A percentile compares a stretch with the other conserved stretches of the same genome.
These are phyloP conservation scores for Arthrobotrys conoides DNA, from an alignment of 2,329 filamentous ascomycete species.

Conservation along the genomic window DNA sequence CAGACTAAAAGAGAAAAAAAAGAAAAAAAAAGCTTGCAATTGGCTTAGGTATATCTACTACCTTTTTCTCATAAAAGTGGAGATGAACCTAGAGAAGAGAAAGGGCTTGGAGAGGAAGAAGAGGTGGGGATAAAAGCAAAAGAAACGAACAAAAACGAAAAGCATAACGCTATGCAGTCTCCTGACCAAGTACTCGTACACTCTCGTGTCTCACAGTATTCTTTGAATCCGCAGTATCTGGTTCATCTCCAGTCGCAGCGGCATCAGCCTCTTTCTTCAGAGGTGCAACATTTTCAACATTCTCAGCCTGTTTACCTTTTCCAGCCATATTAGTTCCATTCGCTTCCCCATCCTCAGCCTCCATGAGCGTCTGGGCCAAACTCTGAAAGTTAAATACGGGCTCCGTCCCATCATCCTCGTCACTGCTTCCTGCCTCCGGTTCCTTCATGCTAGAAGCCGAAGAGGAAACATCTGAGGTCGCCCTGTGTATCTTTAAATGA, in stretches of 20 bases:
- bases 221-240: slow-evolving; percentile 52
- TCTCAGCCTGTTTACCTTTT: slow-evolving; percentile 66
- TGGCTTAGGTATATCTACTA: slow-evolving; percentile 16
- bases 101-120: slow-evolving; percentile 3
- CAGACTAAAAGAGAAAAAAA: neutral
- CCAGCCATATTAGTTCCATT: slow-evolving; percentile 38
- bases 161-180: slow-evolving; percentile 56
- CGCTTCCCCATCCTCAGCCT: slow-evolving; percentile 70
- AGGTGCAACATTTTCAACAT: slow-evolving; percentile 59
- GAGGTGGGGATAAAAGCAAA: neutral
- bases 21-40: slow-evolving; percentile 6
- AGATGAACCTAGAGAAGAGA: slow-evolving; percentile 5
- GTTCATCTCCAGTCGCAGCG: slow-evolving; percentile 12
- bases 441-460: slow-evolving; percentile 60
- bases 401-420: slow-evolving; percentile 70
- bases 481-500: slow-evolving; percentile 54
- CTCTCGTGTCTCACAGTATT: slow-evolving; percentile 35
- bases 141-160: slow-evolving; percentile 7
- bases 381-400: slow-evolving; percentile 93
- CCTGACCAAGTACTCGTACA: slow-evolving; percentile 54
- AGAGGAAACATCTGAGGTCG: slow-evolving; percentile 56
- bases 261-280: slow-evolving; percentile 13
- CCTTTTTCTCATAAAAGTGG: neutral
- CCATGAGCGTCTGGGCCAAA: slow-evolving; percentile 85
- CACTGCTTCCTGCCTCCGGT: slow-evolving; percentile 58